Percentiles rank a stretch among this genome's conserved stretches.
These are phyloP conservation scores for Colletotrichum sp. DNA, from an alignment of 2,329 filamentous ascomycete genomes.

Conservation along the genomic window DNA sequence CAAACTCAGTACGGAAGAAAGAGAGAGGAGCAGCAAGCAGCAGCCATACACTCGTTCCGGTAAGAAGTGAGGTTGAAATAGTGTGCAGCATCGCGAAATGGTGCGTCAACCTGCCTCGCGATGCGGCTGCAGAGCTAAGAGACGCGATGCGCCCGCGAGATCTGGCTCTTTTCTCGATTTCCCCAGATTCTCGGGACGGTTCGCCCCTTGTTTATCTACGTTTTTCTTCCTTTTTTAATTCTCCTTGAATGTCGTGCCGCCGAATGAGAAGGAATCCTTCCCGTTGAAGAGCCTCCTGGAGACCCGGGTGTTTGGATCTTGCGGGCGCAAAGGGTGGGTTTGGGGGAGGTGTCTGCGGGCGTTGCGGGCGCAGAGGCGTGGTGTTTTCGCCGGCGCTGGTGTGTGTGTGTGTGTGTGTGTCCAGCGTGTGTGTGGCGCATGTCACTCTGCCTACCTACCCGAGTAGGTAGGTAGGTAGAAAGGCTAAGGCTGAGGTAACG, in stretches of 20 bases:
- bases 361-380: slow-evolving; percentile 13
- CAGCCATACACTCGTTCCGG: no score
- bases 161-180: neutral
- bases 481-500: neutral
- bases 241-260: neutral
- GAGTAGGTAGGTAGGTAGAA: neutral
- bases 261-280: neutral
- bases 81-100: neutral
- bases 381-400: neutral
- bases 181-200: slow-evolving; percentile 14
- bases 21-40: neutral
- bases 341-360: neutral
- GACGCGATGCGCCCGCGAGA: neutral
- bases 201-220: neutral
- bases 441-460: neutral
- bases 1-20: neutral
- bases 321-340: slow-evolving; percentile 20
- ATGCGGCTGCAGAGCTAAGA: neutral
- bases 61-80: neutral
- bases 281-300: neutral
- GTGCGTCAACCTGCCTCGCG: neutral
- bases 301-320: slow-evolving; percentile 18
- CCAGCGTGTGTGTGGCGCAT: neutral
- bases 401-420: neutral
- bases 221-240: neutral